A percentile compares a stretch with the other conserved stretches of the same genome.
phyloP scores from a whole-genome alignment of 441 rosid species.

The Mallotus japonicus region DNA sequence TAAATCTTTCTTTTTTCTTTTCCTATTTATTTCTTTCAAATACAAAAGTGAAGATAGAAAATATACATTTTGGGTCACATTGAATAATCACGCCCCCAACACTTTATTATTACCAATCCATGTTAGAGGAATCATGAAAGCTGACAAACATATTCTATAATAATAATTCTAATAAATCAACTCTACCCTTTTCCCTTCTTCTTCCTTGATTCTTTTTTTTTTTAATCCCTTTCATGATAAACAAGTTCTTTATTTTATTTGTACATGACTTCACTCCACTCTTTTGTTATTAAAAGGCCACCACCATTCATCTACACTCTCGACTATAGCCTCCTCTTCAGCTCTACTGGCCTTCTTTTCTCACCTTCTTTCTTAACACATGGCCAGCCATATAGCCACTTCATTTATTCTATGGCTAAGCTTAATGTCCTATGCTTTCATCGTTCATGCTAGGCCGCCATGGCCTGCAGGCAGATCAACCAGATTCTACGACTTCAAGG shows the following conservation, averaged over 20 bases:
- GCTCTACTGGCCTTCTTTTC: neutral
- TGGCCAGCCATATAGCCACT: slow-evolving; percentile 29
- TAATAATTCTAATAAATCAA: neutral
- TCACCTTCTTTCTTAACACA: slow-evolving; percentile 11
- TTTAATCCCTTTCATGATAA: neutral
- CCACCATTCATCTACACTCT: neutral
- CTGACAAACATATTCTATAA: slow-evolving; percentile 35
- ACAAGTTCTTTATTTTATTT: neutral
- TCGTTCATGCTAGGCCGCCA: slow-evolving; percentile 18
- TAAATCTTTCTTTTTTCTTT: neutral
- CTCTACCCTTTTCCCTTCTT: slow-evolving; percentile 6
- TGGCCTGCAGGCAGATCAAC: slow-evolving; percentile 49
- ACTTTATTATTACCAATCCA: slow-evolving; percentile 39
- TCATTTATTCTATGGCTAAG: slow-evolving; percentile 24
- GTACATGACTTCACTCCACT: slow-evolving; percentile 25
- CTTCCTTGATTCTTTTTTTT: neutral
- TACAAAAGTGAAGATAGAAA: neutral
- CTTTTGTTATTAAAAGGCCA: slow-evolving; percentile 9
- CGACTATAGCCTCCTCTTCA: neutral
- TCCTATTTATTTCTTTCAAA: no score
- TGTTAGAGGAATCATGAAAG: slow-evolving; percentile 50
- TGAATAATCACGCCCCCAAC: slow-evolving; percentile 42
- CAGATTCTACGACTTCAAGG: slow-evolving; percentile 77
- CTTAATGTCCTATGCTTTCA: slow-evolving; percentile 28
- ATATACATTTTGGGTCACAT: slow-evolving; percentile 29